Evolutionary conservation across 108 stramenopile species (phyloP), one percentile per base, ranked within the genome.

Genomic region (Nannochloropsis oceanica): DNA sequence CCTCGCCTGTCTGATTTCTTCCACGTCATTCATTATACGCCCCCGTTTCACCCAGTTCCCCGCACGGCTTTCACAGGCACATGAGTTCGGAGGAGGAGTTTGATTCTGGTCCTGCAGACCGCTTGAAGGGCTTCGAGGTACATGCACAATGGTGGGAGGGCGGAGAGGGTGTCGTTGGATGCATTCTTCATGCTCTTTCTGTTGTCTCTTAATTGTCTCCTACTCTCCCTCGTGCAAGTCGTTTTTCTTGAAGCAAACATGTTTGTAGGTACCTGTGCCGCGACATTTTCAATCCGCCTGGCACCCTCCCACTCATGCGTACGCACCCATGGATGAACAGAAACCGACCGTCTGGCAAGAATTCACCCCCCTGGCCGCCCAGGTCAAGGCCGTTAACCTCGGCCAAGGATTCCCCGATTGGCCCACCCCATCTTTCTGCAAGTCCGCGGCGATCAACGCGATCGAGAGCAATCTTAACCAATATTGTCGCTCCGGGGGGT

Each of bases 351-450:
- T 85, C 24, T 85, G 84, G 84, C 24, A 44, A 25, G 84, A 85
- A 44, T 81, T 85, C 25, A 85, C 84, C 22, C 84, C 84, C 8
- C 43, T 85, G 73, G 79, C 84, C 5, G 84, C 46, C 20, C 81
- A 80, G 80, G 18, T 50, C 25, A 20, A 59, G 24, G 43, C 80
- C 13, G 44, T 43, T 27, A 85, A 85, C 27, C 84, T 85, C 24
- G 84, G 84, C 7, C 84, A 85, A 25, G 84, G 84, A 10, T 85
- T 85, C 24, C 84, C 84, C 13, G 84, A 85, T 27, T 85, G 84
- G 84, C 43, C 42, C 11, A 73, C 44, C 14, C 84, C 84, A 1
- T 20, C 80, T 27, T 85, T 85, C 81, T 80, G 80, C 84, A 85
- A 85, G 13, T 13, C 44, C 20, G 84, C 84, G 42, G 81, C 46